Evolutionary conservation across 2,329 filamentous ascomycete genomes (phyloP), one percentile per base, ranked within the genome.

Genomic region (Clarireedia homoeocarpa): DNA sequence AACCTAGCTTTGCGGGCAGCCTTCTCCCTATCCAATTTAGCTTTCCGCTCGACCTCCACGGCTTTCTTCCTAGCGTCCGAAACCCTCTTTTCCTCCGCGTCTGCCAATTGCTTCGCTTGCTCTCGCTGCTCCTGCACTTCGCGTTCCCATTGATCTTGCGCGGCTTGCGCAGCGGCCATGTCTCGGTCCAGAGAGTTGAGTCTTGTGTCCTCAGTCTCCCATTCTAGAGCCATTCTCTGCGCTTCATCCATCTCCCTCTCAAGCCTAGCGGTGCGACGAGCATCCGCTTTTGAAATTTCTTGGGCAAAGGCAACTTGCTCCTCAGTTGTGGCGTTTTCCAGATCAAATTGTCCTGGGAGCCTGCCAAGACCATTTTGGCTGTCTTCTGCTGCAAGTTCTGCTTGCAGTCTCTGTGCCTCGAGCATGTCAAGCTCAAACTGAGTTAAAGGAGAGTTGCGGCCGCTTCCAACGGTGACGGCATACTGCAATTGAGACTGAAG

Each of bases 401-500:
- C 53, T n/a, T 55, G 53, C 27, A 55, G n/a, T 45, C 53, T 55
- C 45, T 55, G 36, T 10, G 53, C 53, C 23, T 55, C 53, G 14
- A 51, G 24, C 48, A 34, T 48, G 39, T 54, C 52, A n/a, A 48
- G 52, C 14, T 48, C 52, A 30, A 48, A 39, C 14, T 48, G 52
- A n/a, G 45, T 40, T 6, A 40, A 24, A 39, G 52, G 42, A 17
- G 45, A 38, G 26, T 24, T 27, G 14, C 30, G 4, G 24, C 44
- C 42, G 6, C 14, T 40, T 44, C 42, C 42, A 12, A 48, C 15
- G 9, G 39, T 30, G n/a, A 34, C 24, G 30, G 44, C 52, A 48
- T 48, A 54, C 38, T 6, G 45, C n/a, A 55, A 26, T 17, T 55
- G 53, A 14, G 27, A 36, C 7, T 50, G 53, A 36, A 55, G 39